phyloP scores from a whole-genome alignment of 2,329 filamentous ascomycete species.

The Acephala macrosclerotiorum region DNA sequence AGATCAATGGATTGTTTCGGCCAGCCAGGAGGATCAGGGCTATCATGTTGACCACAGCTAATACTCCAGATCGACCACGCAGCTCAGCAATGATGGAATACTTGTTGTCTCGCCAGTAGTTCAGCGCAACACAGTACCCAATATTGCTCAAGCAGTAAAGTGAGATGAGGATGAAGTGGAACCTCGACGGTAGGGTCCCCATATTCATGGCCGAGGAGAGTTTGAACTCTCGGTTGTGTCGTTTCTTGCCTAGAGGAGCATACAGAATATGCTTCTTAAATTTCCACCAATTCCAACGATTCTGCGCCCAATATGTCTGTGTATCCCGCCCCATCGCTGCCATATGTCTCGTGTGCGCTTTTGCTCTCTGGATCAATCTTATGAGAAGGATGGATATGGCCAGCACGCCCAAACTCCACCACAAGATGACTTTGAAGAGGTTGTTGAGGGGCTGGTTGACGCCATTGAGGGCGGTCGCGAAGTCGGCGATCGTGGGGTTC shows the following conservation, averaged over 20 bases:
- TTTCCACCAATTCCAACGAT: conserved; percentile 63
- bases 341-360: conserved; percentile 65
- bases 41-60: conserved; percentile 90
- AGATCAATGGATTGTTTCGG: conserved; percentile 92
- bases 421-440: conserved; percentile 62
- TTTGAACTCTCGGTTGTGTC: conserved; percentile 72
- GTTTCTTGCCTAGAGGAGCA: conserved; percentile 68
- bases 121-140: conserved; percentile 66
- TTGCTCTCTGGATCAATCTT: conserved; percentile 60
- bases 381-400: conserved; percentile 61
- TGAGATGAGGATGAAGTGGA: conserved; percentile 65
- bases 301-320: conserved; percentile 65
- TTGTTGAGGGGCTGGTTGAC: conserved; percentile 66
- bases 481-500: conserved; percentile 61
- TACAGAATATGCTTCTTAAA: conserved; percentile 70
- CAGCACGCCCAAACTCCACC: conserved; percentile 66
- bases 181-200: conserved; percentile 69
- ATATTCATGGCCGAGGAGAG: conserved; percentile 66
- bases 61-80: conserved; percentile 82
- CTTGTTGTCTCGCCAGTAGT: conserved; percentile 64
- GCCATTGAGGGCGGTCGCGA: conserved; percentile 62
- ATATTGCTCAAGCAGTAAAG: conserved; percentile 67
- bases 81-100: conserved; percentile 79
- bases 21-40: conserved; percentile 88
- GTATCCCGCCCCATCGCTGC: conserved; percentile 63